These are phyloP conservation scores for Diospyros lotus DNA, from an alignment of 148 eudicot species.

Conservation along the genomic window DNA sequence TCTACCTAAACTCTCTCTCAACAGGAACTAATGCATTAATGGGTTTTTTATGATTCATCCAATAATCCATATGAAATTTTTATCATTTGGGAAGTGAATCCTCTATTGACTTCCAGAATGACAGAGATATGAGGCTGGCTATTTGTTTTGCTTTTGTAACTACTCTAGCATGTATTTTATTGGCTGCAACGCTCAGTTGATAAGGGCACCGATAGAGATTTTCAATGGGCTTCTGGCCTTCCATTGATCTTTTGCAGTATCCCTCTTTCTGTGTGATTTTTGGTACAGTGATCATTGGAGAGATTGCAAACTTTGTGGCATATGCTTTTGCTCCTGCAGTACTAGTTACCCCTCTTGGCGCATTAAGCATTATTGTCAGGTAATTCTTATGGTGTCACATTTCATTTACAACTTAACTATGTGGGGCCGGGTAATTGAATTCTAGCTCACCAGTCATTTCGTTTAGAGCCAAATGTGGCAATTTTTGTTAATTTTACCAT, in stretches of 20 bases:
- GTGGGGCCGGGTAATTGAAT: no score
- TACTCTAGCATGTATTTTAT: not conserved
- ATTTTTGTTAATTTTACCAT: not conserved
- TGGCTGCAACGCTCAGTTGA: not conserved
- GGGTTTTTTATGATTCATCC: not conserved
- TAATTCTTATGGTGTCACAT: constrained; percentile 9
- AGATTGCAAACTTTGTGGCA: constrained; percentile 70
- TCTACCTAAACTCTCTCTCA: no score
- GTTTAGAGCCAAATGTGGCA: no score
- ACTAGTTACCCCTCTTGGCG: constrained; percentile 75
- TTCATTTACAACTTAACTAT: no score
- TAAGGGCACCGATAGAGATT: not conserved
- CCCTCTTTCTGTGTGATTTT: constrained; percentile 6
- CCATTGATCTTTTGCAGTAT: constrained; percentile 10
- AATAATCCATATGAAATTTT: not conserved
- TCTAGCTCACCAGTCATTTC: no score
- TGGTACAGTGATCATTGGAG: constrained; percentile 58
- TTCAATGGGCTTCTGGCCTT: not conserved
- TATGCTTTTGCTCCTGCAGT: constrained; percentile 84
- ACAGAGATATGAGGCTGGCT: not conserved
- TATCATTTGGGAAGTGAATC: not conserved
- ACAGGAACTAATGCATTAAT: no score
- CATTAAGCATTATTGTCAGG: constrained; percentile 73
- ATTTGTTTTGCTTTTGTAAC: not conserved
- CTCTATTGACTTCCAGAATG: not conserved